These are phyloP conservation scores for Aquilaria agallochum DNA, from an alignment of 441 rosid genomes.

Conservation along the genomic window DNA sequence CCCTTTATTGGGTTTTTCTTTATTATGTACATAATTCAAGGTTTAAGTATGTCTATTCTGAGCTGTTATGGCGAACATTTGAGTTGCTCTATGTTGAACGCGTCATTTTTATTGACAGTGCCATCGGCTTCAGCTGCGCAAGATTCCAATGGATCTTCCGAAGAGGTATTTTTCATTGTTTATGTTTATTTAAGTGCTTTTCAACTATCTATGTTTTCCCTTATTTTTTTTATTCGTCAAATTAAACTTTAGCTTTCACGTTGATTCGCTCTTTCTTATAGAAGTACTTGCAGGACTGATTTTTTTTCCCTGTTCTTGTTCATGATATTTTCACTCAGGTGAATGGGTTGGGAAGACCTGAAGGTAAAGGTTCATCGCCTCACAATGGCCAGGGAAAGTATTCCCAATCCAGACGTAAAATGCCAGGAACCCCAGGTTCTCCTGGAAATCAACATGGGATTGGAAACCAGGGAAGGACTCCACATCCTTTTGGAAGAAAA, in stretches of 20 bases:
- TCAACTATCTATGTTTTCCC: no score
- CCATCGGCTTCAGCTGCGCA: constrained; percentile 42
- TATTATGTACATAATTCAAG: neutral
- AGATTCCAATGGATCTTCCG: constrained; percentile 56
- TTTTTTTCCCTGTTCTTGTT: neutral
- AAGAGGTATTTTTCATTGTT: constrained; percentile 45
- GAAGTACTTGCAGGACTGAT: neutral
- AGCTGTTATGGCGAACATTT: no score
- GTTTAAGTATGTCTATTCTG: no score
- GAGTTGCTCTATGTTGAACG: neutral
- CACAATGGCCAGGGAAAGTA: constrained; percentile 25
- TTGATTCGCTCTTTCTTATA: neutral
- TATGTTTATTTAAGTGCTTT: neutral
- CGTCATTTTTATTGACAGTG: constrained; percentile 33
- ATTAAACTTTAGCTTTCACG: neutral
- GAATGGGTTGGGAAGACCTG: constrained; percentile 37
- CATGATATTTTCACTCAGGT: constrained; percentile 36
- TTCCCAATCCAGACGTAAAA: constrained; percentile 47
- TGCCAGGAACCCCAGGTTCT: constrained; percentile 29
- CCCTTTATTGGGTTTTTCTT: neutral
- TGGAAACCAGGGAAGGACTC: constrained; percentile 39
- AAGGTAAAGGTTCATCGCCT: constrained; percentile 29
- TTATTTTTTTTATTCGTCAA: neutral
- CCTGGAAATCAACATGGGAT: constrained; percentile 33
- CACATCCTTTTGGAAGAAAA: constrained; percentile 64